Base-by-base conservation (phyloP, 2,329 filamentous ascomycete species). In the Septoria linicola region DNA sequence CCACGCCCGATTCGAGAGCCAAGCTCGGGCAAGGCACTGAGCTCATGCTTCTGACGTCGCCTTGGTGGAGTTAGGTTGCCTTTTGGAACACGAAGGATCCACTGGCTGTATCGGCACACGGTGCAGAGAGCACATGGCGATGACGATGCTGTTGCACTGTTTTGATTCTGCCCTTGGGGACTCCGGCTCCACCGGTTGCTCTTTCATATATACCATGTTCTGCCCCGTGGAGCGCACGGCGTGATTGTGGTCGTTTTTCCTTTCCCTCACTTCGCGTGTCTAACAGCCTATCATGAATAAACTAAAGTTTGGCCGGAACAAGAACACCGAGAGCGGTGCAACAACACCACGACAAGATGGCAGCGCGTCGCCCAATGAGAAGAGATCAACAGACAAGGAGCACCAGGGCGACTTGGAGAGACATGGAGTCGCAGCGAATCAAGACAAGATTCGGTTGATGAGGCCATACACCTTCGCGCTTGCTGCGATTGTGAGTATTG, bases 401-500 rank as follows among this genome's bases (percentile, higher is more conserved):
- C 34, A 49, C n/a, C 25, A 44, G 34, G 47, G 46, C 11, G 51
- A 55, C 34, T 30, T 37, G n/a, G 54, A 63, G 39, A 48, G n/a
- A 14, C 25, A 32, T 57, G 34, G 59, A 63, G 43, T 55, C 61
- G 53, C 55, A 51, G 41, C 62, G 30, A 17, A 47, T 54, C 27
- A 61, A 60, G 50, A 59, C 59, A 62, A 49, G 31, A 50, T 63
- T 21, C 48, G 51, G 20, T n/a, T 67, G 3, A 45, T 66, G 19
- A 59, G 56, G 32, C 55, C 57, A 17, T 60, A 65, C 32, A 64
- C 68, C 25, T 58, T 70, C 25, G 61, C 63, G 1, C 67, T 70
- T 59, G 64, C 60, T 16, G 41, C 68, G 23, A 65, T 70, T 37
- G 67, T 70, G 3, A 66, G 63, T 2, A 60, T 70, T 5, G 71